phyloP scores from a whole-genome alignment of 1,284 basidiomycete genomes.

The Grifola frondosa region DNA sequence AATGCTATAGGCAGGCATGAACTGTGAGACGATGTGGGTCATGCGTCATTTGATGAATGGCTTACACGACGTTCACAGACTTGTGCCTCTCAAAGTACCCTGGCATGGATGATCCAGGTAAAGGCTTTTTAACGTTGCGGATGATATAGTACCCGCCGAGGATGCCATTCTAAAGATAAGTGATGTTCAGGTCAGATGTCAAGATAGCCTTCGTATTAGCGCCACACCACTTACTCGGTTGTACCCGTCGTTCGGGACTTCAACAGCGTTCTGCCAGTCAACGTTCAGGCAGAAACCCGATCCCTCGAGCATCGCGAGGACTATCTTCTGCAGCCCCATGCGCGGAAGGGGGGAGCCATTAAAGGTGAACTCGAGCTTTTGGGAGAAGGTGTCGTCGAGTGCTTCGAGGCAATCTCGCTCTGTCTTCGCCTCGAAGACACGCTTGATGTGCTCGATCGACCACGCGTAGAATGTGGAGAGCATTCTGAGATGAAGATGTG shows the following conservation, averaged over 20 bases:
- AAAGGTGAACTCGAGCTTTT: constrained; percentile 39
- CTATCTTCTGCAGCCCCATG: constrained; percentile 43
- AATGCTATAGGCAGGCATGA: constrained; percentile 36
- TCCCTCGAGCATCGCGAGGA: constrained; percentile 45
- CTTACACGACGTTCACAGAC: constrained; percentile 51
- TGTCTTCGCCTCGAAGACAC: constrained; percentile 50
- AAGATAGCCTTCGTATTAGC: not conserved
- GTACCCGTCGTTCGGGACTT: constrained; percentile 40
- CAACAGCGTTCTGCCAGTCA: constrained; percentile 48
- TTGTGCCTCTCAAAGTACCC: constrained; percentile 50
- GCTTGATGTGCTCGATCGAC: constrained; percentile 50
- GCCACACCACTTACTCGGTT: constrained; percentile 41
- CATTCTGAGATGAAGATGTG: constrained; percentile 25
- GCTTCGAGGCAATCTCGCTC: constrained; percentile 45
- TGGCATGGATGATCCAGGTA: constrained; percentile 35
- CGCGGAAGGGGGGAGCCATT: constrained; percentile 46
- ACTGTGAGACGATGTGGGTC: constrained; percentile 2
- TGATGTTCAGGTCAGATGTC: constrained; percentile 1
- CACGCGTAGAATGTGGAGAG: constrained; percentile 47
- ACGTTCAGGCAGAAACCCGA: constrained; percentile 43
- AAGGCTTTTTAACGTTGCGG: constrained; percentile 43
- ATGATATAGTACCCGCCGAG: constrained; percentile 55
- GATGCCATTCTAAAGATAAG: constrained; percentile 40
- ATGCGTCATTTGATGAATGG: constrained; percentile 8
- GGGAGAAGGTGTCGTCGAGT: constrained; percentile 47